Base-by-base conservation (phyloP, 768 basidiomycete species). In the Boletus coccyginus region DNA sequence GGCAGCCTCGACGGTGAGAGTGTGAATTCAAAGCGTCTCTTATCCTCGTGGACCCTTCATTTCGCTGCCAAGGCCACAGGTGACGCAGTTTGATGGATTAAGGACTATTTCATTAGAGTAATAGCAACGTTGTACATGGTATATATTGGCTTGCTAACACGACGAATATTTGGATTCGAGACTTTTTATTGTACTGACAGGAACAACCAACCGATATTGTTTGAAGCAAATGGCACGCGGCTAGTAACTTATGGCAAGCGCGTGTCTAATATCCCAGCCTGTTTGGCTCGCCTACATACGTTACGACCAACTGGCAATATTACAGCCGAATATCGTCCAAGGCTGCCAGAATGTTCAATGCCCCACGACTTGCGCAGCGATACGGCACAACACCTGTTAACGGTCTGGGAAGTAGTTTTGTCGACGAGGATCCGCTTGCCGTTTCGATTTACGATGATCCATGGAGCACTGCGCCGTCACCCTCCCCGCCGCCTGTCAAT, bases 11-110 rank as follows among this genome's bases (percentile, higher is more conserved):
- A 87, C 40, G 92, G 94, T 19, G 87, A 92, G 31, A 75, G 85
- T 66, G 93, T 99, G 61, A 93, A 94, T 70, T 78, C 83, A 64
- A 84, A 91, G 71, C 83, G 93, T 56, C 71, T 98, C 38, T 75
- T 98, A 53, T 84, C 86, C 29, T 90, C 87, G 55, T 98, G 96
- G 96, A 96, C 94, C 35, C 78, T 98, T 68, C 94, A 98, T 77
- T 94, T 93, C 66, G 90, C 90, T 33, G 88, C 84, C 29, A 92
- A 90, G 75, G 77, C 76, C 68, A 78, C 78, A 9, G 66, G 70
- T 47, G 79, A 81, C 51, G 62, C 59, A 50, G 49, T 56, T 57
- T 73, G 58, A 70, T 45, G 50, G 44, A 56, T 52, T 31, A 40
- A 41, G 46, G 46, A 47, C 42, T 50, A 38, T 60, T 62, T 58